A percentile compares a stretch with the other conserved stretches of the same genome.
phyloP scores from a whole-genome alignment of 441 rosid species.

The Manihot esculenta region DNA sequence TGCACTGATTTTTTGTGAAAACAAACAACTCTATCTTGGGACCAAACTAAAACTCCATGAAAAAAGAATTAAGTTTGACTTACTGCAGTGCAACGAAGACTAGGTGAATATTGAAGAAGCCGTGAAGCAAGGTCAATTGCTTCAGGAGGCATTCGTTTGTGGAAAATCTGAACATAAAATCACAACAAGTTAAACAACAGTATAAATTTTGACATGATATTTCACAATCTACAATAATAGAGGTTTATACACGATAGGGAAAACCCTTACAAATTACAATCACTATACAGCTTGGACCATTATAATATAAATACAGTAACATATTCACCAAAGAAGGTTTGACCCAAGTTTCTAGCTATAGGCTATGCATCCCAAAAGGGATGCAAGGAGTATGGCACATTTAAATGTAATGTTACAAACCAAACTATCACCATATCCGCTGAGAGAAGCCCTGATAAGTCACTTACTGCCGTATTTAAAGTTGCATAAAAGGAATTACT shows the following conservation, averaged over 20 bases:
- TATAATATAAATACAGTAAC: too few relatives aligned
- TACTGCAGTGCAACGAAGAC: constrained; percentile 1
- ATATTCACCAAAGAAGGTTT: too few relatives aligned
- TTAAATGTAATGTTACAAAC: too few relatives aligned
- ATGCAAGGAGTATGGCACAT: too few relatives aligned
- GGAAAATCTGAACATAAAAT: not conserved
- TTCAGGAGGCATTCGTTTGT: constrained; percentile 1
- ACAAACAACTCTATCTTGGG: not conserved
- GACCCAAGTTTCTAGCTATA: too few relatives aligned
- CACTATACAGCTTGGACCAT: too few relatives aligned
- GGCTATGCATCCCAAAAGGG: too few relatives aligned
- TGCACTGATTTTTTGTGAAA: not conserved
- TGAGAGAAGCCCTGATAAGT: too few relatives aligned
- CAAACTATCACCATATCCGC: too few relatives aligned
- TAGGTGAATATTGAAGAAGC: constrained; percentile 2
- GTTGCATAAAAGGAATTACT: too few relatives aligned
- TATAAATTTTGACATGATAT: not conserved
- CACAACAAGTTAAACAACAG: not conserved
- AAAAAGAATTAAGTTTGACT: not conserved
- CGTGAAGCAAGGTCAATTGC: constrained; percentile 1
- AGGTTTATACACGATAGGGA: not conserved
- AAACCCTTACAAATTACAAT: not conserved
- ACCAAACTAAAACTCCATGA: not conserved
- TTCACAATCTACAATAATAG: not conserved
- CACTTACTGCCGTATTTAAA: too few relatives aligned